phyloP scores from a whole-genome alignment of 768 basidiomycete species.

The Leccinum barrowsii region DNA sequence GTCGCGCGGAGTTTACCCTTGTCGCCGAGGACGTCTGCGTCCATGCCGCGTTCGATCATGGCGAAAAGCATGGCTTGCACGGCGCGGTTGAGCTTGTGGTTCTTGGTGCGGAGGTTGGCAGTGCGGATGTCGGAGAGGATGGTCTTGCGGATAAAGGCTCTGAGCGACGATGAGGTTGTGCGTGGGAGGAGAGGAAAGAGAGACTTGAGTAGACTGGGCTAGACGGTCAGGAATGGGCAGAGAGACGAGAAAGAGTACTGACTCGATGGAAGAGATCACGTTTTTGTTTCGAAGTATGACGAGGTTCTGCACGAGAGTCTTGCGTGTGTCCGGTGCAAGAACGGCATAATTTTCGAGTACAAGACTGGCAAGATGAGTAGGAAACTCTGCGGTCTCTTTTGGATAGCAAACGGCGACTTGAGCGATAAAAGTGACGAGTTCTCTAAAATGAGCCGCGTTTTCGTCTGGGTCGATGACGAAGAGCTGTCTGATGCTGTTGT shows the following conservation, averaged over 20 bases:
- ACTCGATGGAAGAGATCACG: constrained; percentile 92
- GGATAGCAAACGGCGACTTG: constrained; percentile 84
- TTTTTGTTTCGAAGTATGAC: constrained; percentile 92
- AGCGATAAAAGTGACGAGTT: constrained; percentile 87
- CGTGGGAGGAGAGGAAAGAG: constrained; percentile 96
- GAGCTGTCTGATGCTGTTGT: constrained; percentile 81
- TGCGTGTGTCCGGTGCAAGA: constrained; percentile 77
- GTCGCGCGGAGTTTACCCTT: constrained; percentile 67
- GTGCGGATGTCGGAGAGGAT: constrained; percentile 91
- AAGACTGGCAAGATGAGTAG: constrained; percentile 71
- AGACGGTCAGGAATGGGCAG: constrained; percentile 2
- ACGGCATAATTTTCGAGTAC: constrained; percentile 76
- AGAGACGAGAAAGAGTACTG: constrained; percentile 27
- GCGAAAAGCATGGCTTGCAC: constrained; percentile 94
- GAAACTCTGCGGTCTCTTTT: constrained; percentile 82
- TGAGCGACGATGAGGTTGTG: constrained; percentile 80
- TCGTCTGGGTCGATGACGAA: constrained; percentile 81
- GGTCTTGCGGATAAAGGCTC: constrained; percentile 85
- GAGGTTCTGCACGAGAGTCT: constrained; percentile 82
- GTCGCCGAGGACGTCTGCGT: constrained; percentile 74
- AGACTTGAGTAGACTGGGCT: constrained; percentile 71
- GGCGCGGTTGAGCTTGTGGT: constrained; percentile 93
- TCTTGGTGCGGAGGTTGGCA: constrained; percentile 83
- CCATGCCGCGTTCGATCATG: constrained; percentile 94
- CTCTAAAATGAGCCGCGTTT: constrained; percentile 79